phyloP scores from a whole-genome alignment of 345 rosid genomes.

The Turritis glabra region DNA sequence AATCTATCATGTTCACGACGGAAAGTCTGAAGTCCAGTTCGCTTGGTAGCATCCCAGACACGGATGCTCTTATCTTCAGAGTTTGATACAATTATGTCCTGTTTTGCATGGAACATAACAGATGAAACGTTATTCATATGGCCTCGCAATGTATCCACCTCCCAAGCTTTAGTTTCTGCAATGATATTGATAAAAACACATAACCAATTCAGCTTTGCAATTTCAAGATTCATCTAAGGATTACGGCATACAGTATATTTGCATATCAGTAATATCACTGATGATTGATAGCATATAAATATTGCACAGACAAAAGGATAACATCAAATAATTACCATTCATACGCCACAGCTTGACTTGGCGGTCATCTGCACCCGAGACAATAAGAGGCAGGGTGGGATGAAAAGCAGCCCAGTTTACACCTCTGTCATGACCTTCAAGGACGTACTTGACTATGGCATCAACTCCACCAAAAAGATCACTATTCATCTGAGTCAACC shows the following conservation, averaged over 20 bases:
- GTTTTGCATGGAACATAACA: conserved; percentile 86
- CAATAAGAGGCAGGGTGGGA: conserved; percentile 80
- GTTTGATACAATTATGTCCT: conserved; percentile 87
- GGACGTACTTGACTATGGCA: conserved; percentile 84
- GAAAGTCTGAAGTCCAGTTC: conserved; percentile 86
- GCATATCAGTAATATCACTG: neutral
- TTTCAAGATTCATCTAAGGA: neutral
- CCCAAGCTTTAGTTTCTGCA: conserved; percentile 95
- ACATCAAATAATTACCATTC: conserved; percentile 56
- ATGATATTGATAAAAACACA: conserved; percentile 6
- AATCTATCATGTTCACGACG: conserved; percentile 87
- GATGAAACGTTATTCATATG: conserved; percentile 91
- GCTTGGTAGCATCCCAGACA: conserved; percentile 90
- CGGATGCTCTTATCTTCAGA: conserved; percentile 92
- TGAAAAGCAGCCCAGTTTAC: conserved; percentile 97
- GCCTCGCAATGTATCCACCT: conserved; percentile 90
- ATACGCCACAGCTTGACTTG: conserved; percentile 94
- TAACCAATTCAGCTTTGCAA: neutral
- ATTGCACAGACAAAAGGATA: neutral
- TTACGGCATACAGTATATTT: neutral
- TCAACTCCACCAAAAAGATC: conserved; percentile 90
- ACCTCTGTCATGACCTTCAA: conserved; percentile 95
- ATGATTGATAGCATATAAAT: neutral
- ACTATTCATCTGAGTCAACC: conserved; percentile 79
- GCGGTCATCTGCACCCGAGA: conserved; percentile 94